A percentile compares a stretch with the other conserved stretches of the same genome.
These are phyloP conservation scores for Cordia subcordata DNA, from an alignment of 257 asterid genomes.

Conservation along the genomic window DNA sequence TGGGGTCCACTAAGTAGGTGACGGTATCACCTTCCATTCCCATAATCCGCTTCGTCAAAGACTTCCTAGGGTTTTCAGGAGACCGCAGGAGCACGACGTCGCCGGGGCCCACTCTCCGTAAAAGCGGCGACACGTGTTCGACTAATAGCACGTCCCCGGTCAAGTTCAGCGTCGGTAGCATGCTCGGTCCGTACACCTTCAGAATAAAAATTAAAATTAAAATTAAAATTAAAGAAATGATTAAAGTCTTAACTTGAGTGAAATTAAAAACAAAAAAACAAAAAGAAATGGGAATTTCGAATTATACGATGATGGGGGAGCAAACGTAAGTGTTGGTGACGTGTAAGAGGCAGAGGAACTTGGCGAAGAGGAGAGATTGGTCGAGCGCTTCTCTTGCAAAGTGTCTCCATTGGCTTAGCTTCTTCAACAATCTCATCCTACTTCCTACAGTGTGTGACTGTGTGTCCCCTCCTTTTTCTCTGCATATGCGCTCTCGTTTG, in stretches of 20 bases:
- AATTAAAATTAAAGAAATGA: not conserved
- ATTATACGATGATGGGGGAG: constrained; percentile 61
- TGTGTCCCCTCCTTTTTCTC: constrained; percentile 1
- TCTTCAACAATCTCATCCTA: constrained; percentile 20
- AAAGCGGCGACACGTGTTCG: constrained; percentile 65
- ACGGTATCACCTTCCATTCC: constrained; percentile 80
- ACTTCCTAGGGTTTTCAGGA: constrained; percentile 77
- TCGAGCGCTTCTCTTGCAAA: constrained; percentile 50
- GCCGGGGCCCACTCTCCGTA: constrained; percentile 67
- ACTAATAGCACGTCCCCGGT: constrained; percentile 83
- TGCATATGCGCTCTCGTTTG: too few species aligned
- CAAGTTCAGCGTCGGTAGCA: constrained; percentile 88
- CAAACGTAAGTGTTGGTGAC: constrained; percentile 57
- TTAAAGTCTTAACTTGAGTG: too few species aligned
- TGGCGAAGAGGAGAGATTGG: constrained; percentile 48
- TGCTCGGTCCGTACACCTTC: constrained; percentile 97
- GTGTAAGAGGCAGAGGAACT: constrained; percentile 73
- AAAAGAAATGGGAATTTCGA: not conserved
- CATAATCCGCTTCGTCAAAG: constrained; percentile 66
- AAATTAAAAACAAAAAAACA: not conserved
- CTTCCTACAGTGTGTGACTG: not conserved
- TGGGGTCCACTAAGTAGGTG: constrained; percentile 62
- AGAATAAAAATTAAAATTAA: constrained; percentile 3
- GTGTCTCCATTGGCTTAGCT: constrained; percentile 37
- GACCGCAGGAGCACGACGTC: constrained; percentile 79